Evolutionary conservation across 768 basidiomycete species (phyloP).

Genomic region (Coprinellus micaceus): DNA sequence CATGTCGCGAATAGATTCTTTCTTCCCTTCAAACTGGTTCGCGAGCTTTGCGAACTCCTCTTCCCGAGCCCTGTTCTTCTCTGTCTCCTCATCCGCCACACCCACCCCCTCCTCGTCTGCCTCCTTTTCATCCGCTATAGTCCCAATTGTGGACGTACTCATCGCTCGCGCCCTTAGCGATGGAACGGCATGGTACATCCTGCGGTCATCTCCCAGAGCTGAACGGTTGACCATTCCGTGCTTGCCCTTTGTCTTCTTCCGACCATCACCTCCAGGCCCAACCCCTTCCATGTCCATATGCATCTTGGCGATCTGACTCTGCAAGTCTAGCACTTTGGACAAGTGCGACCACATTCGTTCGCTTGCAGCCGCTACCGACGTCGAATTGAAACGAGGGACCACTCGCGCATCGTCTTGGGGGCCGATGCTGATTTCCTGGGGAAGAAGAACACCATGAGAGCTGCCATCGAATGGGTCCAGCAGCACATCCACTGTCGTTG

Average conservation of each 20-base stretch:
- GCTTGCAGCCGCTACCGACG: slow-evolving; percentile 7
- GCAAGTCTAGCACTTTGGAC: slow-evolving; percentile 64
- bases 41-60: slow-evolving; percentile 67
- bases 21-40: slow-evolving; percentile 65
- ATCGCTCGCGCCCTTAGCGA: slow-evolving; percentile 1
- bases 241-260: slow-evolving; percentile 30
- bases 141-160: slow-evolving; percentile 9
- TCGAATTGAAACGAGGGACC: neutral
- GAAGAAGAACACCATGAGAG: slow-evolving; percentile 23
- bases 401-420: neutral
- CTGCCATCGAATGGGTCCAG: slow-evolving; percentile 26
- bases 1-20: slow-evolving; percentile 63
- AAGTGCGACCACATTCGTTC: slow-evolving; percentile 67
- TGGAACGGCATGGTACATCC: neutral
- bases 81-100: slow-evolving; percentile 51
- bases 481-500: slow-evolving; percentile 6
- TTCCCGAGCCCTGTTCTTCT: slow-evolving; percentile 53
- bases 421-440: slow-evolving; percentile 15
- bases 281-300: slow-evolving; percentile 75
- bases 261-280: slow-evolving; percentile 34
- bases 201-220: neutral
- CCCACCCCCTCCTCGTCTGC: slow-evolving; percentile 48
- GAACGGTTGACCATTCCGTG: neutral
- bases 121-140: slow-evolving; percentile 32
- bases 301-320: slow-evolving; percentile 67